phyloP scores from a whole-genome alignment of 2,329 filamentous ascomycete species.

The Fusarium sulawesiense region DNA sequence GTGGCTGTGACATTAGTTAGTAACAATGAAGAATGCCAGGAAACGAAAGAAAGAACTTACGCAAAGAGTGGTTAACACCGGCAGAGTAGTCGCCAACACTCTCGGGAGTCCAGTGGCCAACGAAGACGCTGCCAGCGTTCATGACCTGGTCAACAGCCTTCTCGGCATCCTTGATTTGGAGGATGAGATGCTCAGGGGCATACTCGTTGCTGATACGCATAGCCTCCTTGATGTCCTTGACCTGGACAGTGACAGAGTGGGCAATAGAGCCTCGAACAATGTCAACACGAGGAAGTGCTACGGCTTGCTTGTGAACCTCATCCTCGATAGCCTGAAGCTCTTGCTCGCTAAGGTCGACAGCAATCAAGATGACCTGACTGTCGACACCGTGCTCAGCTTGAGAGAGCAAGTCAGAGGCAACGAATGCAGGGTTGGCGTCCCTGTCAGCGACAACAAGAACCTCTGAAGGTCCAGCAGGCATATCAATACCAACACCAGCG shows the following conservation, averaged over 20 bases:
- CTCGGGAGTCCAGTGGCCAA: conserved; percentile 96
- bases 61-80: conserved; percentile 95
- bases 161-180: conserved; percentile 85
- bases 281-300: conserved; percentile 87
- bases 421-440: conserved; percentile 89
- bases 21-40: background rate
- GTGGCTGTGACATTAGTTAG: conserved; percentile 71
- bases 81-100: conserved; percentile 98
- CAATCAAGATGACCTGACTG: conserved; percentile 92
- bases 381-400: conserved; percentile 98
- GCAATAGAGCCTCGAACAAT: conserved; percentile 91
- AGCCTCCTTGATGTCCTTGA: conserved; percentile 76
- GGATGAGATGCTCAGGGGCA: conserved; percentile 94
- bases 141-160: conserved; percentile 80
- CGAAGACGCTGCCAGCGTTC: conserved; percentile 96
- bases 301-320: conserved; percentile 88
- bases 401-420: conserved; percentile 92
- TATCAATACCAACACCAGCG: conserved; percentile 94
- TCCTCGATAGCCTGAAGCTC: conserved; percentile 88
- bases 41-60: conserved; percentile 68
- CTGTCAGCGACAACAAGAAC: conserved; percentile 95
- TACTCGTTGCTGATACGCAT: conserved; percentile 91
- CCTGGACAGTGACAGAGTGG: conserved; percentile 89
- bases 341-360: conserved; percentile 79
- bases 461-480: conserved; percentile 97